These are phyloP conservation scores for Dioszegia hungarica DNA, from an alignment of 768 basidiomycete species.

Conservation along the genomic window DNA sequence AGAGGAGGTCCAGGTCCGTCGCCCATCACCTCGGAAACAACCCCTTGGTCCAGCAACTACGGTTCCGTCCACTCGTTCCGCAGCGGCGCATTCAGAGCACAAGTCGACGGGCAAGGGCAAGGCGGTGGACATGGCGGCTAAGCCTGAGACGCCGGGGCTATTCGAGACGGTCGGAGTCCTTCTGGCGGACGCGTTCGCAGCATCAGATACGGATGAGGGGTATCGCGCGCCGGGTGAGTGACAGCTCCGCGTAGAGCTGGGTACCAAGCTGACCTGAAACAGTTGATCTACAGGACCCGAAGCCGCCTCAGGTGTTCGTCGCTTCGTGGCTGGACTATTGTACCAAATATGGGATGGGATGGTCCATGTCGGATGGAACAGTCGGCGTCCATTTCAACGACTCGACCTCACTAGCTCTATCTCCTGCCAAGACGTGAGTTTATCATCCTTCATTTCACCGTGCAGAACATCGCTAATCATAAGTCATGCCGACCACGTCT, in stretches of 20 bases:
- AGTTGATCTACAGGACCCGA: neutral
- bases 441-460: neutral
- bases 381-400: slow-evolving; percentile 97
- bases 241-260: neutral
- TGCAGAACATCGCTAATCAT: neutral
- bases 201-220: neutral
- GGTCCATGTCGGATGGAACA: slow-evolving; percentile 89
- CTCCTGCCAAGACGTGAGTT: slow-evolving; percentile 81
- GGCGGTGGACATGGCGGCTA: neutral
- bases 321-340: slow-evolving; percentile 99
- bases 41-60: slow-evolving; percentile 13
- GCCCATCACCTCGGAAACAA: slow-evolving; percentile 50
- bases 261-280: neutral
- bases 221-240: neutral
- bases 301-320: slow-evolving; percentile 73
- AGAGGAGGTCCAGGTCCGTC: slow-evolving; percentile 25
- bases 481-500: slow-evolving; percentile 86
- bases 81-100: neutral
- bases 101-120: neutral
- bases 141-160: neutral
- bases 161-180: slow-evolving; percentile 6
- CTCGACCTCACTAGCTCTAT: slow-evolving; percentile 75
- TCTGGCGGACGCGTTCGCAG: neutral
- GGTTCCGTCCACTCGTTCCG: neutral
- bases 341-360: slow-evolving; percentile 99